Conservation (phyloP, 768 basidiomycete genomes). For the Galerina marginata region DNA sequence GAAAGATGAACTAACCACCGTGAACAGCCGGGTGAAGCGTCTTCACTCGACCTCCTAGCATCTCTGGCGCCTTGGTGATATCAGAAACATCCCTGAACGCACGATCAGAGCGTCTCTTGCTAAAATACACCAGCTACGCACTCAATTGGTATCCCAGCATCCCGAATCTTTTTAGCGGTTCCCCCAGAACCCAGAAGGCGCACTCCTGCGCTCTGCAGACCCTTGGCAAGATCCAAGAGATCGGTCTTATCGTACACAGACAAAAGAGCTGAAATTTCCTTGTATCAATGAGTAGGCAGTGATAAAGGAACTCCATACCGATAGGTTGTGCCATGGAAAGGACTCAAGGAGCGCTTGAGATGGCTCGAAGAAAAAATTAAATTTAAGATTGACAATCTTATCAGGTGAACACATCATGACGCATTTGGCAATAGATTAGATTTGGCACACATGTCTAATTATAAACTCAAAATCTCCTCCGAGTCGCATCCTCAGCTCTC, state of each 20-base stretch:
- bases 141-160: conserved; percentile 91
- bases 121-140: conserved; percentile 43
- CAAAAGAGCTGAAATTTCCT: conserved; percentile 66
- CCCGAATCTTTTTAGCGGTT: conserved; percentile 96
- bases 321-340: conserved; percentile 35
- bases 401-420: not conserved
- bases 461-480: too few relatives aligned
- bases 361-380: not conserved
- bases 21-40: conserved; percentile 98
- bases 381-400: conserved; percentile 2
- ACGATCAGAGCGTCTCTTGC: not conserved
- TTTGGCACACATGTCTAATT: not conserved
- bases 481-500: too few relatives aligned
- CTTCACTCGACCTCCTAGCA: conserved; percentile 98
- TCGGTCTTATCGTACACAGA: conserved; percentile 97
- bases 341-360: not conserved
- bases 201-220: conserved; percentile 82
- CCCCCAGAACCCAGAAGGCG: conserved; percentile 94
- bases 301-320: conserved; percentile 20
- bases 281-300: not conserved
- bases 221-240: conserved; percentile 86
- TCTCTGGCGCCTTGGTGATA: conserved; percentile 97
- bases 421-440: conserved; percentile 11
- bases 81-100: conserved; percentile 89
- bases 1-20: conserved; percentile 64